Percentiles rank a stretch among this genome's conserved stretches.
These are phyloP conservation scores for Hyaloscypha hepaticicola DNA, from an alignment of 495 filamentous ascomycete genomes.

Conservation along the genomic window DNA sequence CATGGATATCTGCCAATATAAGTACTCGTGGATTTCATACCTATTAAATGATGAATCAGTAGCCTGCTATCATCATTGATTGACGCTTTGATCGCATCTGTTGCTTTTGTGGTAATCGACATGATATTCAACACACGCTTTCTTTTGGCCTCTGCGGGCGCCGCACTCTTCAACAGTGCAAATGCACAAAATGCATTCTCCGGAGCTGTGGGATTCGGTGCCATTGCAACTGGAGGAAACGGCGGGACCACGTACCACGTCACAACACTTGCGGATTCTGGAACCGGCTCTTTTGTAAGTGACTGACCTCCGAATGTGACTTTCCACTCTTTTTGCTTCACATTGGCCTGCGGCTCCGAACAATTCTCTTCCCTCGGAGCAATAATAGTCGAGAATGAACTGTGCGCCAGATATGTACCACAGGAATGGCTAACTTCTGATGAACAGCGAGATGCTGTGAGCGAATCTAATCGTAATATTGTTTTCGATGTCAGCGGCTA, in stretches of 20 bases:
- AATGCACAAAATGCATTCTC: slow-evolving; percentile 34
- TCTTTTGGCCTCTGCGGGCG: slow-evolving; percentile 11
- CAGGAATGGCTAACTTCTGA: no score
- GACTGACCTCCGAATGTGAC: no score
- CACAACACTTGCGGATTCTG: slow-evolving; percentile 40
- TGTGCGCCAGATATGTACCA: no score
- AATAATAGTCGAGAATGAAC: no score
- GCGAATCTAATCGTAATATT: slow-evolving; percentile 37
- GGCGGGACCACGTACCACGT: slow-evolving; percentile 39
- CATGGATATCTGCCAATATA: no score
- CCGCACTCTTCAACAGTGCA: slow-evolving; percentile 25
- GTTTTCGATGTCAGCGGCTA: slow-evolving; percentile 43
- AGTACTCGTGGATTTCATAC: not conserved
- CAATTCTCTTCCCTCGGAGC: no score
- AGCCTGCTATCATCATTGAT: no score
- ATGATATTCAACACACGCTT: not conserved
- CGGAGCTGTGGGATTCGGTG: slow-evolving; percentile 43
- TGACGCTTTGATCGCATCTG: no score
- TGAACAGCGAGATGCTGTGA: slow-evolving; percentile 38
- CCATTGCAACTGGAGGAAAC: slow-evolving; percentile 39
- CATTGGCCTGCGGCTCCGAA: no score
- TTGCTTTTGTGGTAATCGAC: no score
- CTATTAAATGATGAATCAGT: no score
- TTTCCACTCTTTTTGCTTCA: no score
- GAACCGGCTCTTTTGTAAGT: slow-evolving; percentile 37